Evolutionary conservation across 257 asterid genomes (phyloP).

Genomic region (Penstemon barbatus): DNA sequence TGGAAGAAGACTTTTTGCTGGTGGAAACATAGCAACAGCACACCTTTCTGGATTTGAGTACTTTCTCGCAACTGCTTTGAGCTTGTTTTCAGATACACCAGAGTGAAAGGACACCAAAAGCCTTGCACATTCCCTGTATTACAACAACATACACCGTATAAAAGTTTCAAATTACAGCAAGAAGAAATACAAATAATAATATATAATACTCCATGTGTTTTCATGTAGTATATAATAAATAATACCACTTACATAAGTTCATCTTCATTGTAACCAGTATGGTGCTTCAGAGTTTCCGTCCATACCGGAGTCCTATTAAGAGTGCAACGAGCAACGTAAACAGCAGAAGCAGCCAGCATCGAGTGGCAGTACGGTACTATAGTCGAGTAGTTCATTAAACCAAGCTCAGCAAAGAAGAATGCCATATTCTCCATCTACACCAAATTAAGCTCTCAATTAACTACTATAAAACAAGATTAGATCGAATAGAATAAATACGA

Average conservation of each 20-base stretch:
- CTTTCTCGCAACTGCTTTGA: constrained; percentile 58
- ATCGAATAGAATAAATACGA: neutral
- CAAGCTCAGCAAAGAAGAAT: constrained; percentile 74
- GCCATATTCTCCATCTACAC: constrained; percentile 69
- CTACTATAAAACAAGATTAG: neutral
- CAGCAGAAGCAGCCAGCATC: constrained; percentile 69
- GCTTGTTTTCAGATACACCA: constrained; percentile 57
- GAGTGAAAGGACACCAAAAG: constrained; percentile 54
- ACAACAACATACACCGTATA: no score
- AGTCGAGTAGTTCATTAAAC: constrained; percentile 57
- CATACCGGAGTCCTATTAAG: constrained; percentile 56
- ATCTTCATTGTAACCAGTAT: constrained; percentile 61
- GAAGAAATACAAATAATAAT: no score
- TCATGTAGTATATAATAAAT: neutral
- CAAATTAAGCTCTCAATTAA: neutral
- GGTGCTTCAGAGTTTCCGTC: constrained; percentile 72
- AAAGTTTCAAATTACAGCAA: no score
- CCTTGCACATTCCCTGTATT: constrained; percentile 62
- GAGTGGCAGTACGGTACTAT: constrained; percentile 51
- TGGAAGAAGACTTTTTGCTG: constrained; percentile 43
- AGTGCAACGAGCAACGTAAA: constrained; percentile 79
- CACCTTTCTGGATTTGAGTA: constrained; percentile 56
- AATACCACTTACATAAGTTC: constrained; percentile 47
- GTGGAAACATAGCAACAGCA: constrained; percentile 74
- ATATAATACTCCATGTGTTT: no score